Evolutionary conservation across 2,329 filamentous ascomycete species (phyloP), one percentile per base, ranked within the genome.

Genomic region (Didymella pomorum): DNA sequence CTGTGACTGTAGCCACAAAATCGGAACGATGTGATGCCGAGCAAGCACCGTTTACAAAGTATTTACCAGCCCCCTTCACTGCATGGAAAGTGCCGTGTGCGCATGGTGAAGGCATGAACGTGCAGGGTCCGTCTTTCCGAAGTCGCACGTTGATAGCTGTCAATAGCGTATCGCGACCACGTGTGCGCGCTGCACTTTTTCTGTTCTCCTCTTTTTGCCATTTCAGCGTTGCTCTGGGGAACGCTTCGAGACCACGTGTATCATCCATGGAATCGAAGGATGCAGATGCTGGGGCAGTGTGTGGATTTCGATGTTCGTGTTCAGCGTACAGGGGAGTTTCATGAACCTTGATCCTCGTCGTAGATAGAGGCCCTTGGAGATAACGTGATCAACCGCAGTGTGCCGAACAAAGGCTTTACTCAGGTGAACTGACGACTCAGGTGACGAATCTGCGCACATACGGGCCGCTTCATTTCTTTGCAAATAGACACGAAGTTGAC

Each of bases 21-120:
- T 33, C 20, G 44, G 45, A 21, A 35, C 50, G 45, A 53, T n/a
- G 31, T 44, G 49, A 44, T 33, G 37, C 56, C 50, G 56, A 58
- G 37, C 21, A 9, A 31, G 25, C 28, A 20, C 48, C 35, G 43
- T 48, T 31, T 18, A 5, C 35, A 47, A 29, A 14, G 12, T 16
- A 25, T 23, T 29, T 29, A 18, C 8, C 25, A 31, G n/a, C 20
- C 50, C 41, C 12, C 35, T 31, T 29, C 35, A 39, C 35, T 39
- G 14, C 31, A n/a, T 28, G 41, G 28, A 9, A 46, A 46, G 10
- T 23, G 31, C 50, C 29, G 29, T 45, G 28, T 28, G 10, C 37
- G 1, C 23, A 46, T 21, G 25, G 51, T 35, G 26, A 42, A 35
- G 41, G 35, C 26, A 41, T n/a, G 14, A 21, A 7, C 23, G 20